Percentiles rank a stretch among this genome's conserved stretches.
Evolutionary conservation across 306 rosid species (phyloP).

Genomic region (Prunus salicina): DNA sequence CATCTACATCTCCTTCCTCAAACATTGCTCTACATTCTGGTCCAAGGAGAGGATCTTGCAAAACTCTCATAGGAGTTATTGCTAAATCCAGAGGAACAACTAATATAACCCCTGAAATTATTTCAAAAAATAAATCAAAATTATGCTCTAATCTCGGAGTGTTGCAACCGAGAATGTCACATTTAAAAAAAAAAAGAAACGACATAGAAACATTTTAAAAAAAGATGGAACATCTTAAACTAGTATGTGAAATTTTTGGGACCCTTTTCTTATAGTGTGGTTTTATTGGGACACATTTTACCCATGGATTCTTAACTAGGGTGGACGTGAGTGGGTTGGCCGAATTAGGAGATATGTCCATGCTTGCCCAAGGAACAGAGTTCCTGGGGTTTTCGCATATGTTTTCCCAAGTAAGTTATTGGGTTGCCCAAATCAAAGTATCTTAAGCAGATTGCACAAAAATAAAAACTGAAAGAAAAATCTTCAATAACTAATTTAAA

Average conservation of each 20-base stretch:
- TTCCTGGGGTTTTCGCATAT: neutral
- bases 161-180: neutral
- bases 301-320: neutral
- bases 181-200: too few species aligned
- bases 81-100: slow-evolving; percentile 89
- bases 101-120: slow-evolving; percentile 58
- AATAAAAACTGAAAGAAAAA: neutral
- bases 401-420: neutral
- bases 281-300: neutral
- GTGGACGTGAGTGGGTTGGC: neutral
- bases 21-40: slow-evolving; percentile 85
- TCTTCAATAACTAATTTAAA: neutral
- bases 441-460: neutral
- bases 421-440: neutral
- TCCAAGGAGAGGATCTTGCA: slow-evolving; percentile 90
- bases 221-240: neutral
- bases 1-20: slow-evolving; percentile 95
- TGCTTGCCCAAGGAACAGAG: neutral
- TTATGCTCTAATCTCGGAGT: neutral
- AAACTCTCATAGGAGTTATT: slow-evolving; percentile 95
- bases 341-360: neutral
- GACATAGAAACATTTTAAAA: neutral
- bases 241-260: neutral
- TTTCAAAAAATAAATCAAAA: slow-evolving; percentile 7
- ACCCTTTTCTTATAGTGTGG: neutral